Base-by-base conservation (phyloP, 331 rosid genomes). In the Malus hybrid region DNA sequence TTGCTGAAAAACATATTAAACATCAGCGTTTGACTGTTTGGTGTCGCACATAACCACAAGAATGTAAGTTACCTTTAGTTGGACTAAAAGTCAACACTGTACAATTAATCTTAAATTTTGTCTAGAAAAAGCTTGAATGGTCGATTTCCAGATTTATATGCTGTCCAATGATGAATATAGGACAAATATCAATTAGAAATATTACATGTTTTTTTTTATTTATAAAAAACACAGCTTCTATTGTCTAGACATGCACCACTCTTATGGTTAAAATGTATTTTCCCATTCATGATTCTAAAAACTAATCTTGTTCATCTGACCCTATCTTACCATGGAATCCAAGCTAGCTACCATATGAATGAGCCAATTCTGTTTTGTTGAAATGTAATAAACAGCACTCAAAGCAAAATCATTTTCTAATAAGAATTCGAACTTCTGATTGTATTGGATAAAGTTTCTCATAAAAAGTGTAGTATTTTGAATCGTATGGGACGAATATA, bases 1-100 rank as follows among this genome's bases (percentile, higher is more conserved):
- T 87, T 74, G 88, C 98, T 93, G 87, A 72, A 72, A 73, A 80
- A 79, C 57, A 81, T 48, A 83, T 39, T 6, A 82, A 72, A 55
- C n/a, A 55, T 73, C 75, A 63, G 26, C 70, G 39, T 66, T 70
- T 58, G 14, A 58, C 4, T 58, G 12, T 3, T 58, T 22, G 55
- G 80, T 63, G 63, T 44, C 15, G 5, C 50, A 44, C 11, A 73
- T 44, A 73, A 73, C 56, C 29, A 75, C 9, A 67, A 74, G 20
- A 11, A 68, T 62, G 18, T 26, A 28, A 62, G 66, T 3, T 1
- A 13, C 15, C 36, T 24, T 62, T 3, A 63, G 44, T 63, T 63
- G 14, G 68, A 32, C 58, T 18, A 53, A 9, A 1, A 63, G 68
- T 63, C 22, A 63, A 30, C 68, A 13, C 2, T 2, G 0, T 62